Base-by-base conservation (phyloP, 495 filamentous ascomycete species). In the Penicillium arizonense region DNA sequence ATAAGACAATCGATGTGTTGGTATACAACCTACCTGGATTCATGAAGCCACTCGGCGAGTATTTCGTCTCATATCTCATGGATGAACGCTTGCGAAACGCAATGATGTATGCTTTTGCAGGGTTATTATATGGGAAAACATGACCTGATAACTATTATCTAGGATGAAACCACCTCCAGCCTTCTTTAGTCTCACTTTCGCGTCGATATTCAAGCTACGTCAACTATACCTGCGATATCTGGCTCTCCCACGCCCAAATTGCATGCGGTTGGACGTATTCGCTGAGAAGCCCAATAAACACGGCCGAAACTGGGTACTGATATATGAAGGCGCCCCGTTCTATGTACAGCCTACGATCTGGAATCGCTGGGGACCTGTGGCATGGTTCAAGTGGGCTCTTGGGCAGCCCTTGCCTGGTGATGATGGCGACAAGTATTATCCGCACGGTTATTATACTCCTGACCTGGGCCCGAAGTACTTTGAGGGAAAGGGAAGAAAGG, bases 371-470 rank as follows among this genome's bases (percentile, higher is more conserved):
- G 77, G 79, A 0, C 79, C 76, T 0, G 38, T 50, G 3, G 81
- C 80, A 0, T 82, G 74, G 76, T 44, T 77, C 9, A 64, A 69
- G 16, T 73, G 84, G 68, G 26, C 73, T 1, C 55, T 78, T 20
- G 82, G 84, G 0, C 69, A 76, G 14, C 79, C 82, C 12, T 44
- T 84, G 13, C 85, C 85, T 0, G 86, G 85, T 4, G 80, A 83
- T 52, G 65, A 78, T 36, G 80, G 79, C 0, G 72, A 80, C 12
- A 75, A 72, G 47, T 85, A 79, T 58, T 73, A 76, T 61, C 83
- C 84, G 0, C 51, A 78, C n/a, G 84, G 86, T 0, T 87, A 82
- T 59, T 58, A 73, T 16, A 71, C 82, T 24, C 61, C 72, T 12
- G 82, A 87, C 14, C 52, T 87, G n/a, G 84, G 85, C 0, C 84